phyloP scores from a whole-genome alignment of 202 grass and related monocot genomes.

The Schoenoplectus triqueter region DNA sequence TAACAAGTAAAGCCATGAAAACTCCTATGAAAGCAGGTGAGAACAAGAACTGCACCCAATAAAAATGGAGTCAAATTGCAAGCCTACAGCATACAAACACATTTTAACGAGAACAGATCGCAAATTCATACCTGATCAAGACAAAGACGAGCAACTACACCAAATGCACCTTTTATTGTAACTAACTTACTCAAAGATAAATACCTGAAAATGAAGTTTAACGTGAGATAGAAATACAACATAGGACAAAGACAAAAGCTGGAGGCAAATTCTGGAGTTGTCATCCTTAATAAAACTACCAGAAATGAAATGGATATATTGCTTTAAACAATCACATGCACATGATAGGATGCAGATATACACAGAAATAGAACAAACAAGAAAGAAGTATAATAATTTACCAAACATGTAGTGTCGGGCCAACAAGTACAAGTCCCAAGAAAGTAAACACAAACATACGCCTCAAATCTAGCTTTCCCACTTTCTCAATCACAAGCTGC shows the following conservation, averaged over 20 bases:
- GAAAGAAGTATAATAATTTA: constrained; percentile 44
- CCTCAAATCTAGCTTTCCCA: constrained; percentile 64
- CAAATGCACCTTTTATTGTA: constrained; percentile 53
- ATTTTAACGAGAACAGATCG: not conserved
- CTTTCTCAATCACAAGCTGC: constrained; percentile 68
- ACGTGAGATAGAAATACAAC: constrained; percentile 34
- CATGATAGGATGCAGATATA: constrained; percentile 15
- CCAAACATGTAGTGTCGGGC: constrained; percentile 79
- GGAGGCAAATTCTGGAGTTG: not conserved
- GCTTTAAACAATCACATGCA: constrained; percentile 13
- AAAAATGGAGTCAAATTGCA: constrained; percentile 7
- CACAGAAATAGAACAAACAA: constrained; percentile 9
- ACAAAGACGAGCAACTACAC: constrained; percentile 66
- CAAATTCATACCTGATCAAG: constrained; percentile 76
- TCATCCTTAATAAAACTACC: not conserved
- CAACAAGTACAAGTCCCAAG: constrained; percentile 79
- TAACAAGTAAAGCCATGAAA: constrained; percentile 77
- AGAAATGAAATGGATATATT: not conserved
- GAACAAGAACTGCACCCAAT: constrained; percentile 61
- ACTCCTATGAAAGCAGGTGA: constrained; percentile 82
- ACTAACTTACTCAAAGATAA: constrained; percentile 93
- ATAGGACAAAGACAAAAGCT: not conserved
- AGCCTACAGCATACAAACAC: not conserved
- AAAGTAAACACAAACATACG: constrained; percentile 84
- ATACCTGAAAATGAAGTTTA: constrained; percentile 59